Conservation (phyloP, 495 filamentous ascomycete genomes). For the Tuber aestivum region DNA sequence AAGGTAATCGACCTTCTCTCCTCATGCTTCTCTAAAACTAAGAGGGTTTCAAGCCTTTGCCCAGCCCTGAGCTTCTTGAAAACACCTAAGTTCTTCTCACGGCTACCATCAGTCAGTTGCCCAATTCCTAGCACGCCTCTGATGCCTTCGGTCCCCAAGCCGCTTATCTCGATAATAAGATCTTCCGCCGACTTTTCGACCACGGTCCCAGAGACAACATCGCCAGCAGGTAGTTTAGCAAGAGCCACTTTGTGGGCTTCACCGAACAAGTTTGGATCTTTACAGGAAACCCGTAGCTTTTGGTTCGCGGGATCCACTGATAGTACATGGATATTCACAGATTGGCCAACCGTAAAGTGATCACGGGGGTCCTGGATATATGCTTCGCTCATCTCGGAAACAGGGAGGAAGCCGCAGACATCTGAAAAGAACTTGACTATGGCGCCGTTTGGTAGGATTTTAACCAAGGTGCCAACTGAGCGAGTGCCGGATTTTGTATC, state of each 20-base stretch:
- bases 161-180: slow-evolving; percentile 66
- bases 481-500: slow-evolving; percentile 63
- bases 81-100: slow-evolving; percentile 63
- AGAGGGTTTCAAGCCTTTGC: slow-evolving; percentile 72
- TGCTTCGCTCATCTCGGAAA: slow-evolving; percentile 95
- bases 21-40: slow-evolving; percentile 73
- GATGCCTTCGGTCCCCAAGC: slow-evolving; percentile 49
- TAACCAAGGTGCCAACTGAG: slow-evolving; percentile 77
- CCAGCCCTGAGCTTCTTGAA: slow-evolving; percentile 74
- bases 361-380: slow-evolving; percentile 82
- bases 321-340: slow-evolving; percentile 76
- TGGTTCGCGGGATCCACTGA: slow-evolving; percentile 64
- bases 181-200: slow-evolving; percentile 79
- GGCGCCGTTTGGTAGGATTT: slow-evolving; percentile 67
- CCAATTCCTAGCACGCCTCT: slow-evolving; percentile 67
- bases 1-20: slow-evolving; percentile 65
- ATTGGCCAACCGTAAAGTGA: slow-evolving; percentile 85
- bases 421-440: slow-evolving; percentile 87
- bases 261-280: slow-evolving; percentile 71
- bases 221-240: slow-evolving; percentile 61
- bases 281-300: slow-evolving; percentile 85
- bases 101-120: slow-evolving; percentile 76
- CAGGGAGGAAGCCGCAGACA: slow-evolving; percentile 76
- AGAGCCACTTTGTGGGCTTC: slow-evolving; percentile 68
- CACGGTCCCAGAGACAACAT: slow-evolving; percentile 68